These are phyloP conservation scores for Neurospora sublineolata DNA, from an alignment of 495 filamentous ascomycete species.

Conservation along the genomic window DNA sequence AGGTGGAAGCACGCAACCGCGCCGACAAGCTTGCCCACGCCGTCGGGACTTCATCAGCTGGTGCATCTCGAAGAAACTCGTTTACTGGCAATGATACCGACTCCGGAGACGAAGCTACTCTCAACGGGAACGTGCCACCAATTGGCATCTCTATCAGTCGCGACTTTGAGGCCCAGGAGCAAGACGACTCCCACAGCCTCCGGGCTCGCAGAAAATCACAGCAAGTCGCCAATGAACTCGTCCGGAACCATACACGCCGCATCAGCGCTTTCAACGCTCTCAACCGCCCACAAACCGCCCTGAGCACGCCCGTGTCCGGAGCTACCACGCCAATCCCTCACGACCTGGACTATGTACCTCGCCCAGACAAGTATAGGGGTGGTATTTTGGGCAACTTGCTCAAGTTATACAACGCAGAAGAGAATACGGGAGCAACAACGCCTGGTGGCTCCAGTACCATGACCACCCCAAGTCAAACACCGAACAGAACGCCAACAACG, in stretches of 20 bases:
- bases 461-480: constrained; percentile 17
- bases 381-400: constrained; percentile 70
- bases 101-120: not conserved
- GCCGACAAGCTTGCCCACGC: constrained; percentile 24
- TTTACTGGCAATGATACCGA: constrained; percentile 14
- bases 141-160: not conserved
- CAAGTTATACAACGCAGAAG: constrained; percentile 52
- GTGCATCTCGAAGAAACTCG: constrained; percentile 20
- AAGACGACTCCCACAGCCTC: not conserved
- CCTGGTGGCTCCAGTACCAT: constrained; percentile 13
- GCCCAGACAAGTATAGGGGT: constrained; percentile 58
- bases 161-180: constrained; percentile 4
- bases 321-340: constrained; percentile 26
- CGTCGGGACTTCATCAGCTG: constrained; percentile 23
- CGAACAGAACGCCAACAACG: constrained; percentile 19
- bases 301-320: constrained; percentile 7
- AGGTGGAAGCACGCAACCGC: constrained; percentile 21
- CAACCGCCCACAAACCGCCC: not conserved
- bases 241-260: constrained; percentile 14
- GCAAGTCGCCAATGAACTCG: constrained; percentile 14
- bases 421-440: constrained; percentile 4
- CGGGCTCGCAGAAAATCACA: constrained; percentile 10
- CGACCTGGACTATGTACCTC: constrained; percentile 51
- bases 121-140: not conserved
- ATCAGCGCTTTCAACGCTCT: constrained; percentile 8